phyloP scores from a whole-genome alignment of 306 rosid species.

The Cucurbita argyrosperma region DNA sequence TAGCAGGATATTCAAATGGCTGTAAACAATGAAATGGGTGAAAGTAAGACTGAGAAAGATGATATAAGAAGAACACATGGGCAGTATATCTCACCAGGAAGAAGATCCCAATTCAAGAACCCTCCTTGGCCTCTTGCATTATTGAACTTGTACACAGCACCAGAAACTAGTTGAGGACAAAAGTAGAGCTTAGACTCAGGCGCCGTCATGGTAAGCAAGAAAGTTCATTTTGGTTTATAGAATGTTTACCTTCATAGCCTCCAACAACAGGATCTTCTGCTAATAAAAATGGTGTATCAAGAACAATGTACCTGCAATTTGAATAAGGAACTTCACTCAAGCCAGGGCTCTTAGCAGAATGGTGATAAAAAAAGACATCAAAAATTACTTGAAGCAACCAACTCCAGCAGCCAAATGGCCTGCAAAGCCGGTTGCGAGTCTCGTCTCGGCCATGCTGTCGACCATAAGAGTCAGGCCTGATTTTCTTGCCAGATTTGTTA shows the following conservation, averaged over 20 bases:
- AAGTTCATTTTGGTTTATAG: neutral
- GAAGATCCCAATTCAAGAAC: constrained; percentile 7
- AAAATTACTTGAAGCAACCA: constrained; percentile 18
- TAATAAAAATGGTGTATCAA: constrained; percentile 8
- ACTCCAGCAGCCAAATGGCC: constrained; percentile 19
- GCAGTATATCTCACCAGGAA: constrained; percentile 5
- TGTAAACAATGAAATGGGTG: neutral
- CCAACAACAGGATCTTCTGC: constrained; percentile 17
- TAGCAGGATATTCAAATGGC: neutral
- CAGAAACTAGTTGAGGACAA: constrained; percentile 4
- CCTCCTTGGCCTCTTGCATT: constrained; percentile 14
- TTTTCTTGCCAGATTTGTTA: neutral
- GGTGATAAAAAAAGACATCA: neutral
- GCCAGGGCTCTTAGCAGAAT: neutral
- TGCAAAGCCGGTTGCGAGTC: constrained; percentile 16
- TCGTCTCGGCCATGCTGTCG: constrained; percentile 15
- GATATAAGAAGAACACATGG: neutral
- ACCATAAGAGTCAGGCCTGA: constrained; percentile 10
- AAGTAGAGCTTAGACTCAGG: neutral
- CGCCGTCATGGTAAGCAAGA: neutral
- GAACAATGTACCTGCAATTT: constrained; percentile 10
- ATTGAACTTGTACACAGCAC: constrained; percentile 10
- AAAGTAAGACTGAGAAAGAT: neutral
- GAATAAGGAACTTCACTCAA: neutral
- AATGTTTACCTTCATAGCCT: constrained; percentile 13